phyloP scores from a whole-genome alignment of 768 basidiomycete genomes.

The Naganishia vaughanmartiniae region DNA sequence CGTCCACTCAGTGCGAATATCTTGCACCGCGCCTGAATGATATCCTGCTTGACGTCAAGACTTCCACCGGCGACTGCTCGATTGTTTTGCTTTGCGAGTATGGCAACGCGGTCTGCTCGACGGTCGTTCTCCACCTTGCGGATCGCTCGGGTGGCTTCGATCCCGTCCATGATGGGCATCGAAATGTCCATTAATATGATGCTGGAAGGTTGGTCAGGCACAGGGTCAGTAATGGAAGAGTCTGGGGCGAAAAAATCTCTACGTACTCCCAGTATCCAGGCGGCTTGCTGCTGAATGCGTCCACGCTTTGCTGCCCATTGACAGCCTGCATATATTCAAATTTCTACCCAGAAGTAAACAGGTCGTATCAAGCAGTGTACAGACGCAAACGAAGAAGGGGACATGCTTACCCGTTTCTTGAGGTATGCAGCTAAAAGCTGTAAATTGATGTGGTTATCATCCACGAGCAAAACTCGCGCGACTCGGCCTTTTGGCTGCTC shows the following conservation, averaged over 20 bases:
- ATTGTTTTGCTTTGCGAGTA: not conserved
- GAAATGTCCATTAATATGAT: constrained; percentile 83
- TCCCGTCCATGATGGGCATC: constrained; percentile 90
- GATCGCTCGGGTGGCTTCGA: constrained; percentile 79
- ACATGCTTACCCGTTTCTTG: constrained; percentile 47
- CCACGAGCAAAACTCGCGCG: constrained; percentile 75
- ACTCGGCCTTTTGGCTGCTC: constrained; percentile 58
- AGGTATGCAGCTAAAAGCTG: constrained; percentile 67
- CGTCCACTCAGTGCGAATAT: constrained; percentile 89
- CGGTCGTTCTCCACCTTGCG: constrained; percentile 66
- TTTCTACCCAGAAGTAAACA: constrained; percentile 52
- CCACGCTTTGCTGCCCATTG: constrained; percentile 84
- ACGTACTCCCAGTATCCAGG: constrained; percentile 84
- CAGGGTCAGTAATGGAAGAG: constrained; percentile 28
- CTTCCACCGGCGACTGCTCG: not conserved
- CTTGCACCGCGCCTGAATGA: constrained; percentile 36
- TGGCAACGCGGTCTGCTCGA: constrained; percentile 30
- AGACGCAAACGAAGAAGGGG: not conserved
- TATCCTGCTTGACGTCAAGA: constrained; percentile 7
- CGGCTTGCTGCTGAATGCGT: constrained; percentile 60
- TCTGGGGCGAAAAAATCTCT: not conserved
- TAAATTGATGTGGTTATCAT: constrained; percentile 84
- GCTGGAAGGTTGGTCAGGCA: constrained; percentile 53
- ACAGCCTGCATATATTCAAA: constrained; percentile 73
- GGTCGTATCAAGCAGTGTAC: not conserved